Percentiles rank a stretch among this genome's conserved stretches.
Conservation (phyloP, 352 stramenopile genomes). For the Phytopythium oedochilum region DNA sequence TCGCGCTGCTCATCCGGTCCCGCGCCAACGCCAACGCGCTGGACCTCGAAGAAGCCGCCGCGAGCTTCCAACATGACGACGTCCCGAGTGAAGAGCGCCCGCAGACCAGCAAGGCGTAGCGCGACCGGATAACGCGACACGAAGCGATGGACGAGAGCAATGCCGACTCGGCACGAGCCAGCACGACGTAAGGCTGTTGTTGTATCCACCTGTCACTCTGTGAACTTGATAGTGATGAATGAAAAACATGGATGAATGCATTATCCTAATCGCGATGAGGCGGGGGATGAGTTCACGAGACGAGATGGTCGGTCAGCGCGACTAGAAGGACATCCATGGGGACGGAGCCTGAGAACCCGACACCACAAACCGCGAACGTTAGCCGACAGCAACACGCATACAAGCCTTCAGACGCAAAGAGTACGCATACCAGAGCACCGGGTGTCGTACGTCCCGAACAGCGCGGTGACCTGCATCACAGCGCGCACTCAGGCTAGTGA, state of each 20-base stretch:
- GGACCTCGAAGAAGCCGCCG: neutral
- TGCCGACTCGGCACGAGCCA: neutral
- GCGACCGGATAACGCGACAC: neutral
- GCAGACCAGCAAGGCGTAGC: neutral
- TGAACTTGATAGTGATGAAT: neutral
- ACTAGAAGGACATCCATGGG: conserved; percentile 33
- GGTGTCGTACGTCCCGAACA: conserved; percentile 42
- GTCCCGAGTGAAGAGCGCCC: neutral
- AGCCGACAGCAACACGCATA: neutral
- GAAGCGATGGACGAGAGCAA: neutral
- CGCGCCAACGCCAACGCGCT: conserved; percentile 2
- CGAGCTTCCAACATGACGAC: neutral
- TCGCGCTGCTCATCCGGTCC: conserved; percentile 1
- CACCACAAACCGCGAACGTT: too few relatives aligned
- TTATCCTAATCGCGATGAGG: too few relatives aligned
- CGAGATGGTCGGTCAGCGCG: conserved; percentile 3
- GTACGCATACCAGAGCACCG: conserved; percentile 32
- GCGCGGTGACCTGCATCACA: conserved; percentile 27
- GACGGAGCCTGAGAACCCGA: conserved; percentile 22
- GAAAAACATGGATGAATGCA: too few relatives aligned
- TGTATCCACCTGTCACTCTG: too few relatives aligned
- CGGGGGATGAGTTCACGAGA: neutral
- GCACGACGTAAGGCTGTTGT: too few relatives aligned
- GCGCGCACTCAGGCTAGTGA: neutral
- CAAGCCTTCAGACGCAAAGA: too few relatives aligned